These are phyloP conservation scores for Lentinus polychrous DNA, from an alignment of 1,284 basidiomycete genomes.

Conservation along the genomic window DNA sequence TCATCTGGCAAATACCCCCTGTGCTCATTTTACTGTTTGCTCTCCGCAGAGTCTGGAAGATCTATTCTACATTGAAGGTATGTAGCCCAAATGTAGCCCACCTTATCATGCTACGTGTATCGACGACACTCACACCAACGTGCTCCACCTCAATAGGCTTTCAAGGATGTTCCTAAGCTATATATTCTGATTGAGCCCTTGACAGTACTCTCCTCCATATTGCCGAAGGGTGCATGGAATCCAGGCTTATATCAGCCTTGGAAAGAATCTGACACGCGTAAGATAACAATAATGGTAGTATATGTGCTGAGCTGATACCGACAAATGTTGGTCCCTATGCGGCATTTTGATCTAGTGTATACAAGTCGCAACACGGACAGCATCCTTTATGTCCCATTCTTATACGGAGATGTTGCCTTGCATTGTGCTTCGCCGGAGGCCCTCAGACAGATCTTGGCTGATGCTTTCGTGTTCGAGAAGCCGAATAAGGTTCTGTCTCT, in stretches of 20 bases:
- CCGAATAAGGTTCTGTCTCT: conserved; percentile 3
- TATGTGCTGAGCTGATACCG: too few species aligned
- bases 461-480: conserved; percentile 3
- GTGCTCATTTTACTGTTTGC: too few species aligned
- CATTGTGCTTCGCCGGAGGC: conserved; percentile 9
- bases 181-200: background rate
- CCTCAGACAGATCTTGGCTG: conserved; percentile 6
- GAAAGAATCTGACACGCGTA: background rate
- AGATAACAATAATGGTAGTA: background rate
- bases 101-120: too few species aligned
- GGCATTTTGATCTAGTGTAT: conserved; percentile 3
- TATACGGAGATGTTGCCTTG: conserved; percentile 1
- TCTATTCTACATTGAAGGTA: too few species aligned
- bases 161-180: background rate
- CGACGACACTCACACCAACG: too few species aligned
- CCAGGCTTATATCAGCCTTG: background rate
- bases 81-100: too few species aligned
- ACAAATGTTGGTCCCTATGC: too few species aligned
- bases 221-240: background rate
- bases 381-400: conserved; percentile 5
- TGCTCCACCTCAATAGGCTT: background rate
- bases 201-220: background rate
- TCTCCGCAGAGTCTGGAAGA: too few species aligned
- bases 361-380: background rate
- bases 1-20: too few species aligned